Evolutionary conservation across 139 green algal species (phyloP), one percentile per base, ranked within the genome.

Genomic region (Micractinium conductrix): DNA sequence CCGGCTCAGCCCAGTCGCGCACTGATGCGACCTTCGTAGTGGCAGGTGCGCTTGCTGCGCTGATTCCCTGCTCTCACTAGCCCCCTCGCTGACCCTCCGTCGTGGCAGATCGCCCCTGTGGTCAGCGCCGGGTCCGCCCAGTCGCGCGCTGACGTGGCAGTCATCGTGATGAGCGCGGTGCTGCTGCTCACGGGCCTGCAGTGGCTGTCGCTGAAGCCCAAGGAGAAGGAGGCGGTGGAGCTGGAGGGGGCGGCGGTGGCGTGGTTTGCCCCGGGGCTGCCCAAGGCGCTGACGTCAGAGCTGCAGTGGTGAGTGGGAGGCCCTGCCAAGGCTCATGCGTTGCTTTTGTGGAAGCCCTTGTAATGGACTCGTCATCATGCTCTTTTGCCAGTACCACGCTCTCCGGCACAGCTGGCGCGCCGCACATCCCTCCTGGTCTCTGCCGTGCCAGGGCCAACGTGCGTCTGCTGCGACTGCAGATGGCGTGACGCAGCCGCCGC

Each of bases 1-100:
- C 95, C 2, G 91, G 90, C 83, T 97, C 94, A 70, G 91, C 92
- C 17, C 95, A 98, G 82, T 96, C 91, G 22, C 91, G 96, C 0
- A 92, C 93, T 28, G 96, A 98, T 82, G 95, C 98, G 40, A 68
- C 98, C 19, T 95, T 99, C 38, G 87, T 91, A 44, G 86, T 99
- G 69, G 93, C 92, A 7, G 96, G 94, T 2, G 90, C 94, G 75
- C 89, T 98, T n/a, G n/a, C n/a, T n/a, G n/a, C 45, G 21, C 53
- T 38, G 2, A 28, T 73, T 37, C 17, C 33, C 0, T 48, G 2
- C 68, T 79, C 28, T 43, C 19, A 2, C n/a, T 26, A 28, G 26
- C 42, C 50, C 19, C 50, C 69, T 35, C 58, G 14, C 33, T 21
- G n/a, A n/a, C n/a, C n/a, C n/a, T n/a, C n/a, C n/a, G n/a, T 30